Conservation (phyloP, 1,284 basidiomycete genomes). For the Cystobasidium sp. region DNA sequence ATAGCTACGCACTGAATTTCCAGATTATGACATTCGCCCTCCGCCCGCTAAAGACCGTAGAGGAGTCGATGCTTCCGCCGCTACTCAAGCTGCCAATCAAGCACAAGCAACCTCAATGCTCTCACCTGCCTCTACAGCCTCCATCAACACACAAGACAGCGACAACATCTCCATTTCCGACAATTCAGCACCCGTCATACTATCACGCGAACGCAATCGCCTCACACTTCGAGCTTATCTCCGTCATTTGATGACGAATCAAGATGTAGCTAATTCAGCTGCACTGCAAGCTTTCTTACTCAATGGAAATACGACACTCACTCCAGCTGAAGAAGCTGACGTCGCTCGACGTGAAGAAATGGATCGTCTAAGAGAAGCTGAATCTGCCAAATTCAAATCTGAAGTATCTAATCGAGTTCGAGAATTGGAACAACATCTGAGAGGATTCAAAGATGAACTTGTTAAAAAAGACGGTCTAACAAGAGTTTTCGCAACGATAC, state of each 20-base stretch:
- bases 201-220: conserved; percentile 91
- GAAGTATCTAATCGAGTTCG: conserved; percentile 88
- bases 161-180: conserved; percentile 48
- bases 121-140: conserved; percentile 18
- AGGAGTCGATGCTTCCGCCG: conserved; percentile 41
- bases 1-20: conserved; percentile 80
- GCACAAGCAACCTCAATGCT: conserved; percentile 21
- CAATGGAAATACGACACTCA: conserved; percentile 73
- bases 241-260: conserved; percentile 74
- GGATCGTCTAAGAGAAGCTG: conserved; percentile 86
- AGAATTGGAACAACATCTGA: conserved; percentile 79
- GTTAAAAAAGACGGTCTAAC: conserved; percentile 87
- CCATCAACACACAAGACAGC: conserved; percentile 47
- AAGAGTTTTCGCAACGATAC: conserved; percentile 84
- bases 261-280: conserved; percentile 77
- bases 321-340: conserved; percentile 77
- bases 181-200: conserved; percentile 58
- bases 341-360: conserved; percentile 80
- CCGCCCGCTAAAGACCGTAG: conserved; percentile 79
- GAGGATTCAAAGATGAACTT: conserved; percentile 87
- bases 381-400: conserved; percentile 78
- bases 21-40: conserved; percentile 73
- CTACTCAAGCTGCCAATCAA: conserved; percentile 37
- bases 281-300: conserved; percentile 85
- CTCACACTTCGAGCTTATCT: conserved; percentile 92